These are phyloP conservation scores for Carpinus fangiana DNA, from an alignment of 306 rosid species.

Conservation along the genomic window DNA sequence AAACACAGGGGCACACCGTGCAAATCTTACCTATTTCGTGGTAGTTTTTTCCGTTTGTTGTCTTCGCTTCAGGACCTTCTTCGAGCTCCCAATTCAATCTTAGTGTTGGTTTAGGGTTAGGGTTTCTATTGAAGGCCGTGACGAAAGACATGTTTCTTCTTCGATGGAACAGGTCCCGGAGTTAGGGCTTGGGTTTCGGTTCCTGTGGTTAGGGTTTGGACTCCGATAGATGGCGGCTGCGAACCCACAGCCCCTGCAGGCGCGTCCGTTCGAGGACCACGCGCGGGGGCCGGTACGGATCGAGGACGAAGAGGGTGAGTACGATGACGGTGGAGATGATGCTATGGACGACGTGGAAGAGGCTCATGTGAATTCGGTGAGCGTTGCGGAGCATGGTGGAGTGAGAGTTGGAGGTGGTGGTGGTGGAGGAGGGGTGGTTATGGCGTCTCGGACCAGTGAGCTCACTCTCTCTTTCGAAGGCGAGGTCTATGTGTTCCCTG, in stretches of 20 bases:
- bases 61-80: slow-evolving; percentile 40
- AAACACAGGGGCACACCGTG: slow-evolving; percentile 35
- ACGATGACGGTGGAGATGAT: slow-evolving; percentile 51
- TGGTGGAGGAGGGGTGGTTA: slow-evolving; percentile 26
- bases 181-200: slow-evolving; percentile 53
- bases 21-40: slow-evolving; percentile 40
- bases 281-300: slow-evolving; percentile 30
- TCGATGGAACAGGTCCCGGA: slow-evolving; percentile 35
- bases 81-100: slow-evolving; percentile 16
- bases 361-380: slow-evolving; percentile 42
- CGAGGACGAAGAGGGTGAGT: slow-evolving; percentile 56
- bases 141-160: slow-evolving; percentile 19
- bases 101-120: slow-evolving; percentile 19
- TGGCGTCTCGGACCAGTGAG: slow-evolving; percentile 75
- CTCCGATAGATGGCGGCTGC: slow-evolving; percentile 56
- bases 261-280: slow-evolving; percentile 55
- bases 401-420: not conserved
- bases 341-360: slow-evolving; percentile 70
- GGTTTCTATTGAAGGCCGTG: slow-evolving; percentile 10
- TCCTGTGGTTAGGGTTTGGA: slow-evolving; percentile 11
- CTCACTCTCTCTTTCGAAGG: slow-evolving; percentile 98
- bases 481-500: slow-evolving; percentile 91
- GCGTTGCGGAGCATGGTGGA: slow-evolving; percentile 41
- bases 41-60: slow-evolving; percentile 5
- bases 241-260: slow-evolving; percentile 70